Percentiles rank a stretch among this genome's conserved stretches.
Evolutionary conservation across 371 early-diverging fungal species (phyloP).

Genomic region (Coemansia sp.): DNA sequence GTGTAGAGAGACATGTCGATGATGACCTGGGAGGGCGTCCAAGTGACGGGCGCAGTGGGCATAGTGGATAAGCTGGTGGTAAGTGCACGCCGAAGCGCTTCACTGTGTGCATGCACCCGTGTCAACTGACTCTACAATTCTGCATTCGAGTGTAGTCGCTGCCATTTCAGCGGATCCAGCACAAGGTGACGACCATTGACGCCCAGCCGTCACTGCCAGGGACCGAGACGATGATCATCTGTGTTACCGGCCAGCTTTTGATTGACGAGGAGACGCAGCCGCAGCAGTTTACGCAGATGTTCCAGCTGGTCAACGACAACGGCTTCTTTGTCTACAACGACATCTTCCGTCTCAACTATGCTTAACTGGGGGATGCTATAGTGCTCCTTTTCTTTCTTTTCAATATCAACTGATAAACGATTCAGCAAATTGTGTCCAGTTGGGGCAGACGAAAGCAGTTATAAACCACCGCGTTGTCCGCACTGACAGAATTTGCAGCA

Average conservation of each 20-base stretch:
- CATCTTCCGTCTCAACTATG: conserved; percentile 72
- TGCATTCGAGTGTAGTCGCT: conserved; percentile 57
- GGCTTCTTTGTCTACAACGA: conserved; percentile 75
- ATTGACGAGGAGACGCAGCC: conserved; percentile 78
- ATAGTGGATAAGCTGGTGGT: conserved; percentile 81
- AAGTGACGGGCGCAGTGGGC: conserved; percentile 56
- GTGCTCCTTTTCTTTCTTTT: background rate
- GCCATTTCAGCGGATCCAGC: conserved; percentile 74
- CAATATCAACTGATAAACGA: no score
- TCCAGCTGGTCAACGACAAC: conserved; percentile 69
- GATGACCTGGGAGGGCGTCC: conserved; percentile 83
- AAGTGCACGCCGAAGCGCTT: conserved; percentile 49
- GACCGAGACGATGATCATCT: conserved; percentile 62
- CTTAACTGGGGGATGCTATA: conserved; percentile 11
- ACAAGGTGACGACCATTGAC: conserved; percentile 71
- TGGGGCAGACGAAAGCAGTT: no score
- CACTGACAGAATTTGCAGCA: background rate
- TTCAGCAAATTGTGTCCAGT: no score
- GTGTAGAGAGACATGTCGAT: conserved; percentile 74
- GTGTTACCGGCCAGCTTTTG: conserved; percentile 84
- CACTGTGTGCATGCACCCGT: background rate
- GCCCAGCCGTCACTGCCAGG: conserved; percentile 70
- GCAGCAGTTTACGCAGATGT: conserved; percentile 78
- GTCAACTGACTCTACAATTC: background rate
- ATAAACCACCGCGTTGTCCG: no score